Evolutionary conservation across 169 alveolate genomes (phyloP).

Genomic region (Cryptosporidium sp.): DNA sequence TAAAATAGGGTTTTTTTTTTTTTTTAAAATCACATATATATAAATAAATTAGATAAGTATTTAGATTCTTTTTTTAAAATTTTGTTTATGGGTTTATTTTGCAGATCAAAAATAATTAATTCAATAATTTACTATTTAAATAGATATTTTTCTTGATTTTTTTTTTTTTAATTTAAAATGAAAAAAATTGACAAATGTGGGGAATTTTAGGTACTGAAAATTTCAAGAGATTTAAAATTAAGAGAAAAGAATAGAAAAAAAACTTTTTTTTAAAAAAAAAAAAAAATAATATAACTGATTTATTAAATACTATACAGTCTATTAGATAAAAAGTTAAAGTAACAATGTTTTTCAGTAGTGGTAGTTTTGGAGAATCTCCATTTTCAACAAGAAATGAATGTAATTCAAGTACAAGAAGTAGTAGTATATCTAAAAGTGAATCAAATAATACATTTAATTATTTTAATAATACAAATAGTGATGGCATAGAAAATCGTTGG

Average conservation of each 20-base stretch:
- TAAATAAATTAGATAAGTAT: too few species aligned
- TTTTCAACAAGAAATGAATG: slow-evolving; percentile 58
- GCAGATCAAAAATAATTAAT: too few species aligned
- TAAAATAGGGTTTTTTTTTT: too few species aligned
- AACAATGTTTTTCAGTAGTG: slow-evolving; percentile 62
- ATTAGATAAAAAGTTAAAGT: neutral
- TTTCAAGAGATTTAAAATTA: neutral
- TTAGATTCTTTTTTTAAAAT: too few species aligned
- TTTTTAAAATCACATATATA: too few species aligned
- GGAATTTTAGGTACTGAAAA: slow-evolving; percentile 10
- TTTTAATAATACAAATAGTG: slow-evolving; percentile 8
- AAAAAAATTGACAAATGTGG: neutral
- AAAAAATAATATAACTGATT: neutral
- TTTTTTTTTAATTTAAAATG: neutral
- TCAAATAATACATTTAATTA: neutral
- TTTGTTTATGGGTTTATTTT: too few species aligned
- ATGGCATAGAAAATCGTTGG: slow-evolving; percentile 37
- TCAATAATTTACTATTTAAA: too few species aligned
- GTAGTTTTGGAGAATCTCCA: slow-evolving; percentile 71
- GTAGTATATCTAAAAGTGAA: slow-evolving; percentile 20
- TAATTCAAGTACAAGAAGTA: slow-evolving; percentile 45
- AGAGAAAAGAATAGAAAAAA: neutral
- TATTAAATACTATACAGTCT: neutral
- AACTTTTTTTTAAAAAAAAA: too few species aligned
- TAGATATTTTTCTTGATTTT: neutral